Percentiles rank a stretch among this genome's conserved stretches.
phyloP scores from a whole-genome alignment of 2,329 filamentous ascomycete genomes.

The Aureobasidium sp. region DNA sequence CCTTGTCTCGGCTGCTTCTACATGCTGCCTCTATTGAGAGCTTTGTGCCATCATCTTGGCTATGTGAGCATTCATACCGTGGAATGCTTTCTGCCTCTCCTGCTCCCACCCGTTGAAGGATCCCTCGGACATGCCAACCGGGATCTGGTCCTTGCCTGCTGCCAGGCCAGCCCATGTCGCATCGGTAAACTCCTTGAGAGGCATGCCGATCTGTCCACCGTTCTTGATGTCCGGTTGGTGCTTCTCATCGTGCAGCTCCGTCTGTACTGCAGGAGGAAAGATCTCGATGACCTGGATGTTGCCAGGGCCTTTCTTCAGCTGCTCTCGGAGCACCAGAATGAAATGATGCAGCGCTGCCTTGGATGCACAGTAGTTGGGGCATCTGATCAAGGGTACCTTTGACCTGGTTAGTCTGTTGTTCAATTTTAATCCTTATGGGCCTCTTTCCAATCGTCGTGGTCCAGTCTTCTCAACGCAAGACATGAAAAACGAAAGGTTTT shows the following conservation, averaged over 20 bases:
- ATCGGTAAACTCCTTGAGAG: constrained; percentile 45
- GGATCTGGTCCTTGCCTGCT: constrained; percentile 46
- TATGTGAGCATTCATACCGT: constrained; percentile 23
- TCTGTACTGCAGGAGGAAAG: constrained; percentile 51
- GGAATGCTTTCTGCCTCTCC: constrained; percentile 40
- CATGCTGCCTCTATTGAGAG: background rate
- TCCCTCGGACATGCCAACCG: constrained; percentile 39
- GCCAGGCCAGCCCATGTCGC: constrained; percentile 42
- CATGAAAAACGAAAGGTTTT: too few species aligned
- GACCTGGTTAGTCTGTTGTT: background rate
- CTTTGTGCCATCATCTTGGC: constrained; percentile 17
- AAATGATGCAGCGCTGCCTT: constrained; percentile 52
- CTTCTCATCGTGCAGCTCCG: constrained; percentile 49
- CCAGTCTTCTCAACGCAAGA: too few species aligned
- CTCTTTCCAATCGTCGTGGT: background rate
- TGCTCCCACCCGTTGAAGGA: constrained; percentile 41
- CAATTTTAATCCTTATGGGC: background rate
- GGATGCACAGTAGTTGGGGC: constrained; percentile 48
- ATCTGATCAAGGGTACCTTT: constrained; percentile 36
- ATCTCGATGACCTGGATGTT: constrained; percentile 50
- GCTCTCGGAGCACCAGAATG: constrained; percentile 45
- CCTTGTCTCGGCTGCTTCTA: background rate
- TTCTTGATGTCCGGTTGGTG: constrained; percentile 45
- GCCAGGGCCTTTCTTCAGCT: constrained; percentile 39
- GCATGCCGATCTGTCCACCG: constrained; percentile 48